phyloP scores from a whole-genome alignment of 345 rosid species.

The Clarkia xantiana region DNA sequence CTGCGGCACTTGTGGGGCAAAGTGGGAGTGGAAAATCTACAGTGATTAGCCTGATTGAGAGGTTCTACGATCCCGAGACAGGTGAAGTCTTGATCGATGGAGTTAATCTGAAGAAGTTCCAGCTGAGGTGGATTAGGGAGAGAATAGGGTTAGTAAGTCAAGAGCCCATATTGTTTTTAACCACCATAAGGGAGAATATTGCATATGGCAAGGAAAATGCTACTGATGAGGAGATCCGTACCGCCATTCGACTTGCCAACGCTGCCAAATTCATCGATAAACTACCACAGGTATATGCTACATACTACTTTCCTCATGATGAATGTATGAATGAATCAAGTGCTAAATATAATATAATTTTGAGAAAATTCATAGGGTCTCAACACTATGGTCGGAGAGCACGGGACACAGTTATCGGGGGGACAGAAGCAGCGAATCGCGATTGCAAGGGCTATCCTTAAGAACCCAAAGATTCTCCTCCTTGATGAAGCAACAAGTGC shows the following conservation, averaged over 20 bases:
- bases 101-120: slow-evolving; percentile 33
- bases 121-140: slow-evolving; percentile 44
- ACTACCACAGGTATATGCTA: slow-evolving; percentile 36
- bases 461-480: slow-evolving; percentile 74
- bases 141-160: slow-evolving; percentile 58
- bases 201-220: slow-evolving; percentile 57
- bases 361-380: slow-evolving; percentile 44
- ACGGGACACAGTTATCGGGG: slow-evolving; percentile 66
- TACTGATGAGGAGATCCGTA: slow-evolving; percentile 35
- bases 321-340: too few relatives aligned
- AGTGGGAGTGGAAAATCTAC: slow-evolving; percentile 79
- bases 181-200: slow-evolving; percentile 41
- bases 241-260: slow-evolving; percentile 44
- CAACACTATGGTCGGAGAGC: slow-evolving; percentile 82
- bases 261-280: slow-evolving; percentile 53
- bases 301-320: too few relatives aligned
- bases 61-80: slow-evolving; percentile 59
- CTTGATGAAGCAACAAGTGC: slow-evolving; percentile 92
- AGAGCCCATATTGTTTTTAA: slow-evolving; percentile 49
- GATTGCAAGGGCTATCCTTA: slow-evolving; percentile 70
- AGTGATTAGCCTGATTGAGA: slow-evolving; percentile 46
- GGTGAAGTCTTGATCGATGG: slow-evolving; percentile 57
- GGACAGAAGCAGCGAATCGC: slow-evolving; percentile 63
- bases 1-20: slow-evolving; percentile 60
- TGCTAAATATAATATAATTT: too few relatives aligned